Conservation (phyloP, 805 yeast genomes). For the Barnettozyma pratensis region DNA sequence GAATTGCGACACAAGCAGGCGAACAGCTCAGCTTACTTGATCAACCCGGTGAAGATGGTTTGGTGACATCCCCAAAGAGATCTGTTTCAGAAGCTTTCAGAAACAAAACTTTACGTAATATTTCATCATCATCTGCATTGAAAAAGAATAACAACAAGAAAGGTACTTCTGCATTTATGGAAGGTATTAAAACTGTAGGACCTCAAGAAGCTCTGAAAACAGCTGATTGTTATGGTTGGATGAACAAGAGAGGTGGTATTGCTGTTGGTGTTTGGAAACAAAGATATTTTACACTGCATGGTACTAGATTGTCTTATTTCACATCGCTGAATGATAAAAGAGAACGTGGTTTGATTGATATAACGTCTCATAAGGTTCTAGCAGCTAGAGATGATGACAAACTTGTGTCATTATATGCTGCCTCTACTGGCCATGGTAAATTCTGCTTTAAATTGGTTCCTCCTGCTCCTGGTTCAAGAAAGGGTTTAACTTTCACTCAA, state of each 20-base stretch:
- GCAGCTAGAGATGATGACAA: conserved; percentile 84
- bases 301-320: conserved; percentile 88
- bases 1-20: neutral
- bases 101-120: conserved; percentile 47
- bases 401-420: conserved; percentile 81
- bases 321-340: conserved; percentile 68
- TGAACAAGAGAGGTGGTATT: conserved; percentile 85
- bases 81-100: conserved; percentile 46
- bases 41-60: neutral
- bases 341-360: conserved; percentile 92
- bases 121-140: conserved; percentile 42
- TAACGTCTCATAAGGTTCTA: conserved; percentile 87
- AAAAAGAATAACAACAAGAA: conserved; percentile 40
- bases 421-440: conserved; percentile 90
- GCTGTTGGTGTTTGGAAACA: conserved; percentile 90
- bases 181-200: conserved; percentile 73
- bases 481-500: conserved; percentile 93
- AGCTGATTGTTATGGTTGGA: conserved; percentile 88
- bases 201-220: conserved; percentile 75
- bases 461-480: conserved; percentile 95
- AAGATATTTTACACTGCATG: conserved; percentile 79
- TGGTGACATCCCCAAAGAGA: conserved; percentile 28
- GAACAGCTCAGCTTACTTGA: neutral
- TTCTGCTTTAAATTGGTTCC: conserved; percentile 90
- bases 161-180: conserved; percentile 76